Evolutionary conservation across 768 basidiomycete species (phyloP).

Genomic region (Chalciporus piperatus): DNA sequence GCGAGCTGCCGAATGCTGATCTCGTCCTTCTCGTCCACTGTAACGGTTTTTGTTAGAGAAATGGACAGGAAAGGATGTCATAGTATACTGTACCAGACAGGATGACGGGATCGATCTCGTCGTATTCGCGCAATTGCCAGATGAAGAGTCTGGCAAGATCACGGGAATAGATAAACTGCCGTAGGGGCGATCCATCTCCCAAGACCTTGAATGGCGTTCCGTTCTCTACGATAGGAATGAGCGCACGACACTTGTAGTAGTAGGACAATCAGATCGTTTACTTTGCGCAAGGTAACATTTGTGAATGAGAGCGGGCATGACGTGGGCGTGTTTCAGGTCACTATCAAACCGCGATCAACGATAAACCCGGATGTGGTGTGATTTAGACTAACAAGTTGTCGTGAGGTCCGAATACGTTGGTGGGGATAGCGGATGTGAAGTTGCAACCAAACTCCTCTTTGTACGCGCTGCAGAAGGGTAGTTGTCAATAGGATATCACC

Average conservation of each 20-base stretch:
- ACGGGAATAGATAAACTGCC: slow-evolving; percentile 98
- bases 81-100: slow-evolving; percentile 60
- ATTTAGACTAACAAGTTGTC: slow-evolving; percentile 76
- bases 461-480: slow-evolving; percentile 64
- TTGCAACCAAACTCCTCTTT: slow-evolving; percentile 93
- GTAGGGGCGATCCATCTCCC: slow-evolving; percentile 87
- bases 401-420: slow-evolving; percentile 93
- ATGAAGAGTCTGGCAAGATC: slow-evolving; percentile 96
- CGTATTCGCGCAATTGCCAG: slow-evolving; percentile 87
- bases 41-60: neutral
- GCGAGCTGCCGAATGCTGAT: slow-evolving; percentile 89
- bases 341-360: slow-evolving; percentile 37
- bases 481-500: neutral
- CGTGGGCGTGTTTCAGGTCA: slow-evolving; percentile 87
- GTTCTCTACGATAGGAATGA: slow-evolving; percentile 49
- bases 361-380: neutral
- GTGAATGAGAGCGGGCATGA: slow-evolving; percentile 92
- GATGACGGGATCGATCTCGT: slow-evolving; percentile 91
- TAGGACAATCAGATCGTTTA: slow-evolving; percentile 28
- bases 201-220: slow-evolving; percentile 82
- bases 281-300: slow-evolving; percentile 91
- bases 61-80: neutral
- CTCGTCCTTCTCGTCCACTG: slow-evolving; percentile 92
- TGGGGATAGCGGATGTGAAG: slow-evolving; percentile 96
- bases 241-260: neutral